Evolutionary conservation across 148 eudicot species (phyloP), one percentile per base, ranked within the genome.

Genomic region (Vaccinium corymbosum): DNA sequence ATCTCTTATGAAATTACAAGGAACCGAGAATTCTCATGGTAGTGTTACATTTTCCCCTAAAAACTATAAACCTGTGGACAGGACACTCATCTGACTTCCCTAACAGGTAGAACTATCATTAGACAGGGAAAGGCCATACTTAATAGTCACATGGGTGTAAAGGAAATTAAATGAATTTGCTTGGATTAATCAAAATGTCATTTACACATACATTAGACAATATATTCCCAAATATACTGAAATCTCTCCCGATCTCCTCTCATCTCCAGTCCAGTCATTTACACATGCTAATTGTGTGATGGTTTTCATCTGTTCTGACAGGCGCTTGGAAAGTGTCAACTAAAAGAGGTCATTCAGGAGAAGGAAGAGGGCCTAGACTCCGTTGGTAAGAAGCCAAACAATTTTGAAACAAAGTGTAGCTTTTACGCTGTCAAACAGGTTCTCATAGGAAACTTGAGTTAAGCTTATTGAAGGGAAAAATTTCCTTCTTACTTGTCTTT

Each of bases 321-420:
- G 98, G 95, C 91, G 70, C 93, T 95, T 25, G 90, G 87, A 13
- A 94, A 94, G 84, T 95, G 98, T 86, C 98, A 95, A 84, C 95
- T 95, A 11, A 89, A 89, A 85, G 98, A 95, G 70, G 91, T 85
- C 19, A 94, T 95, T 64, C 87, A 90, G 83, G 95, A 94, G 85
- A 94, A 95, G 87, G 92, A 89, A 80, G 86, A 80, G 16, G 95
- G 97, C 35, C 89, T 95, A 27, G 91, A 92, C 74, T 92, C 98
- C 51, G 64, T 87, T 32, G 98, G 97, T 95, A 89, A 82, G 83
- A 56, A 83, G 20, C 35, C 80, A 76, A 14, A 77, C 42, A 17
- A 52, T 48, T 11, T 50, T n/a, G 25, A 80, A 55, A 35, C 42
- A 35, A 35, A 35, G 42, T 35, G 42, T 0, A 46, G 35, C 38